phyloP scores from a whole-genome alignment of 139 green algal genomes.

The Ettlia oleoabundans region DNA sequence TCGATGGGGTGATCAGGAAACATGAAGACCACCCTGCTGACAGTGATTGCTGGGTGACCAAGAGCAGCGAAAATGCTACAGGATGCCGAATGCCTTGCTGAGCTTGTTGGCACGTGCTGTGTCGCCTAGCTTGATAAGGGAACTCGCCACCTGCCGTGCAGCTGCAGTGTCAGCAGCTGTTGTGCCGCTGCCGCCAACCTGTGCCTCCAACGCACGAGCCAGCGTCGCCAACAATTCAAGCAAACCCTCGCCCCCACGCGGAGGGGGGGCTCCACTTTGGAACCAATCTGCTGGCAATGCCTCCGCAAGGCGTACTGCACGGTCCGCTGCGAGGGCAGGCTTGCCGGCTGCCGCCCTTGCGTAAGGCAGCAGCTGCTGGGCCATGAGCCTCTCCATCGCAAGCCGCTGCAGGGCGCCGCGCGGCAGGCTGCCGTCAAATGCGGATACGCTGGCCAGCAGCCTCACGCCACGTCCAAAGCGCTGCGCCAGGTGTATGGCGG shows the following conservation, averaged over 20 bases:
- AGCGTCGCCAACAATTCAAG: conserved; percentile 21
- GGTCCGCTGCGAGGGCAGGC: conserved; percentile 48
- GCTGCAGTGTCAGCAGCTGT: not conserved
- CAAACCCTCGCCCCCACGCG: conserved; percentile 10
- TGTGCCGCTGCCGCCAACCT: not conserved
- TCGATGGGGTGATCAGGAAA: too few relatives aligned
- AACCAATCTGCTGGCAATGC: conserved; percentile 59
- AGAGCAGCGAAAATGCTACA: not conserved
- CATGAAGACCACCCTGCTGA: not conserved
- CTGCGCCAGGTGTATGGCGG: conserved; percentile 52
- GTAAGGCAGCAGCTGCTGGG: conserved; percentile 56
- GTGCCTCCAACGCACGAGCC: conserved; percentile 26
- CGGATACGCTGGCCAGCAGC: conserved; percentile 55
- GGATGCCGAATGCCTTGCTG: not conserved
- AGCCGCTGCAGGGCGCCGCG: conserved; percentile 52
- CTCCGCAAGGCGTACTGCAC: conserved; percentile 46
- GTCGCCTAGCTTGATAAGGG: not conserved
- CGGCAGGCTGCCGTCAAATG: conserved; percentile 66
- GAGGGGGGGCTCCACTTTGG: not conserved
- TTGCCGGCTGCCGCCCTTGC: conserved; percentile 42
- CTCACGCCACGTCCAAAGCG: conserved; percentile 66
- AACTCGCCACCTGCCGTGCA: not conserved
- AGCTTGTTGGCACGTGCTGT: not conserved
- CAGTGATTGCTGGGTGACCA: not conserved
- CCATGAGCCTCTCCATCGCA: conserved; percentile 53